phyloP scores from a whole-genome alignment of 441 rosid species.

The Capsella rubella region DNA sequence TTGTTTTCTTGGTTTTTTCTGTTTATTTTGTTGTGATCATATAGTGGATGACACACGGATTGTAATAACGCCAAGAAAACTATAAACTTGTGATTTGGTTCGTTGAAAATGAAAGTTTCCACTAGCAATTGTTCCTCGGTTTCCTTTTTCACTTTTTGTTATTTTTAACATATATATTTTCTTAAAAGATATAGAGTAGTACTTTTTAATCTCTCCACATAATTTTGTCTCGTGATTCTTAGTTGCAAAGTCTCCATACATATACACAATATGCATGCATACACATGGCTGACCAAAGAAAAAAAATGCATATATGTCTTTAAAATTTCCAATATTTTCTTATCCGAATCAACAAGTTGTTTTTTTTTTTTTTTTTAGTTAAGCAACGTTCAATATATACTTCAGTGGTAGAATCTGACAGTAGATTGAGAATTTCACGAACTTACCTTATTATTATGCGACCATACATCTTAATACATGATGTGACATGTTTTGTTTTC shows the following conservation, averaged over 20 bases:
- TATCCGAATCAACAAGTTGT: not conserved
- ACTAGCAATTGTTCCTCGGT: slow-evolving; percentile 38
- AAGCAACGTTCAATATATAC: not conserved
- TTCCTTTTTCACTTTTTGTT: slow-evolving; percentile 12
- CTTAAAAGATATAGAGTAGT: not conserved
- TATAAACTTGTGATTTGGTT: slow-evolving; percentile 41
- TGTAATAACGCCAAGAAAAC: slow-evolving; percentile 27
- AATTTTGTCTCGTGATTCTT: not conserved
- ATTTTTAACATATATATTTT: not conserved
- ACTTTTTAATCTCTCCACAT: slow-evolving; percentile 18
- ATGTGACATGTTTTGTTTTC: not conserved
- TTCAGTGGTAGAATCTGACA: not conserved
- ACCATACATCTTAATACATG: not conserved
- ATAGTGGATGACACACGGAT: slow-evolving; percentile 39
- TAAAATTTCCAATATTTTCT: too few species aligned
- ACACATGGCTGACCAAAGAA: not conserved
- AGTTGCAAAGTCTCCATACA: slow-evolving; percentile 4
- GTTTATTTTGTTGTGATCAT: slow-evolving; percentile 23
- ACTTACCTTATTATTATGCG: not conserved
- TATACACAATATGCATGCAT: not conserved
- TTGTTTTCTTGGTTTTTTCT: slow-evolving; percentile 19
- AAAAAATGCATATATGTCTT: not conserved
- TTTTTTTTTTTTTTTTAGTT: not conserved
- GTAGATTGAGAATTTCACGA: not conserved
- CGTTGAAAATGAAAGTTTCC: slow-evolving; percentile 30